Evolutionary conservation across 2,329 filamentous ascomycete species (phyloP).

Genomic region (Fusarium verrucosum): DNA sequence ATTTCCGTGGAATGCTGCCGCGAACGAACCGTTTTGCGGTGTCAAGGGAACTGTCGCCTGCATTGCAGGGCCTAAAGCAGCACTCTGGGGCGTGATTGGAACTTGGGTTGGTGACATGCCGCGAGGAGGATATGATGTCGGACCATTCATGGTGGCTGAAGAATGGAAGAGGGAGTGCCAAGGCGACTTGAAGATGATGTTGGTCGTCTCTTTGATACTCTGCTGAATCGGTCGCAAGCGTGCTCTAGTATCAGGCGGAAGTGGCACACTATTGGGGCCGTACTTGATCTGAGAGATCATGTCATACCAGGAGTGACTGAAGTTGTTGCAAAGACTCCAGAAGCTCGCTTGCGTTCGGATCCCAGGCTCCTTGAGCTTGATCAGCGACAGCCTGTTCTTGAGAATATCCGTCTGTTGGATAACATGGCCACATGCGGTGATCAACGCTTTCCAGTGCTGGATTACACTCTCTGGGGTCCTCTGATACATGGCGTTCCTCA

Average conservation of each 20-base stretch:
- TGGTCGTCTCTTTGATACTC: conserved; percentile 81
- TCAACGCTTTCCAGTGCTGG: conserved; percentile 74
- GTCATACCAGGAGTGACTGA: conserved; percentile 75
- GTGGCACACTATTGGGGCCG: conserved; percentile 59
- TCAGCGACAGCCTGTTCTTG: conserved; percentile 75
- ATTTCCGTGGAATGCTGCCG: conserved; percentile 63
- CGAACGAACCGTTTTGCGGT: conserved; percentile 66
- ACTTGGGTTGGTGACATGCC: conserved; percentile 47
- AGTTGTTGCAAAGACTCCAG: conserved; percentile 78
- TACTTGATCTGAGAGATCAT: conserved; percentile 69
- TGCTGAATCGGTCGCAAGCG: conserved; percentile 84
- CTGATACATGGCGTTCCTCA: conserved; percentile 70
- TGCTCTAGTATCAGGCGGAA: conserved; percentile 74
- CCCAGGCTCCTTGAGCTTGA: conserved; percentile 86
- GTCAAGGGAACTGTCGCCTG: conserved; percentile 87
- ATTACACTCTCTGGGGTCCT: conserved; percentile 67
- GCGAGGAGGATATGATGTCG: conserved; percentile 37
- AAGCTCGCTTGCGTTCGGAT: conserved; percentile 71
- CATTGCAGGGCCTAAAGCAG: conserved; percentile 86
- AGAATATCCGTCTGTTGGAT: conserved; percentile 79
- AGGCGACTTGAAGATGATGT: conserved; percentile 71
- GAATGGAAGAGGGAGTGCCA: conserved; percentile 59
- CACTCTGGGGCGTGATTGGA: conserved; percentile 89
- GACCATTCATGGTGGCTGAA: conserved; percentile 25
- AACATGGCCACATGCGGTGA: conserved; percentile 75